phyloP scores from a whole-genome alignment of 2,329 filamentous ascomycete genomes.

The Xylaria multiplex region DNA sequence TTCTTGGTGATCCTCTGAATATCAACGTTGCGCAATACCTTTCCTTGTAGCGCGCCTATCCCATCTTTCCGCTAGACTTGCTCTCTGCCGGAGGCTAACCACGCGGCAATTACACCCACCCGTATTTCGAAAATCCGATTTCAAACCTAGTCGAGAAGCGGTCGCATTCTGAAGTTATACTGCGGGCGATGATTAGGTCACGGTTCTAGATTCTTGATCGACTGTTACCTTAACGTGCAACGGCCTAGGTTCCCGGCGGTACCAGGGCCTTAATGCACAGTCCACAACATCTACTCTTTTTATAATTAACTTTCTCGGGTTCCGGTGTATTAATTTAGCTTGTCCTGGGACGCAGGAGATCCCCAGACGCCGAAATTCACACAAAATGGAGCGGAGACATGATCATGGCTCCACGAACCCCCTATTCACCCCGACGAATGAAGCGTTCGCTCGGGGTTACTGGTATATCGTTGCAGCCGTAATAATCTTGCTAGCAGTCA shows the following conservation, averaged over 20 bases:
- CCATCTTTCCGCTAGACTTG: not conserved
- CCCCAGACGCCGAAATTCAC: slow-evolving; percentile 3
- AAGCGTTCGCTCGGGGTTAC: slow-evolving; percentile 63
- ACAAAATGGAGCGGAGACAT: slow-evolving; percentile 45
- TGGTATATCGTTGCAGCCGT: slow-evolving; percentile 68
- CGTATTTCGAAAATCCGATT: not conserved
- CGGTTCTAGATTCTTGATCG: not conserved
- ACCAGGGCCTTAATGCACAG: not conserved
- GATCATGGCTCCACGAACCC: slow-evolving; percentile 44
- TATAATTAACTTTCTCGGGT: not conserved
- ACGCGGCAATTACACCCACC: not conserved
- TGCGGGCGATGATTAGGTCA: slow-evolving; percentile 1
- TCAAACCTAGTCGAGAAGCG: not conserved
- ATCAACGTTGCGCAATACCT: not conserved
- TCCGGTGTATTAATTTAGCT: not conserved
- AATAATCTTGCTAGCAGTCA: slow-evolving; percentile 54
- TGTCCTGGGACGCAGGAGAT: not conserved
- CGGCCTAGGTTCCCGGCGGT: not conserved
- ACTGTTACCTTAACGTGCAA: not conserved
- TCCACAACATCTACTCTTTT: not conserved
- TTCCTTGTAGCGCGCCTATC: not conserved
- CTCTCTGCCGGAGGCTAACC: not conserved
- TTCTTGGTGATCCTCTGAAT: not conserved
- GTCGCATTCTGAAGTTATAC: not conserved
- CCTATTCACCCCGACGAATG: slow-evolving; percentile 58